Percentiles rank a stretch among this genome's conserved stretches.
Evolutionary conservation across 208 protist species (phyloP).

Genomic region (Tritrichomonas musculus): DNA sequence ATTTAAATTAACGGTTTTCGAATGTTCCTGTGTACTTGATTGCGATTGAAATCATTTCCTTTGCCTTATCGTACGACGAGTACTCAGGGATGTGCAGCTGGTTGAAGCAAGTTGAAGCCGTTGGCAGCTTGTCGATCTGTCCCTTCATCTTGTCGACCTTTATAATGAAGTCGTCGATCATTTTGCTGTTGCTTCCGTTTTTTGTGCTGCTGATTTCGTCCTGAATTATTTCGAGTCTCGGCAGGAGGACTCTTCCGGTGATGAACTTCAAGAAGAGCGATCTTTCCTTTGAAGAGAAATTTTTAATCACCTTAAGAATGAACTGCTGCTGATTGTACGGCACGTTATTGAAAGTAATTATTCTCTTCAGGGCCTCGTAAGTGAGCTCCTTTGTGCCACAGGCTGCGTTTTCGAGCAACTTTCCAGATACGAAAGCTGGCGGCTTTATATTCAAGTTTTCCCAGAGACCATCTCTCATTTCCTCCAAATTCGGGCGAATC

Average conservation of each 20-base stretch:
- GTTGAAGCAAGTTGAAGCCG: neutral
- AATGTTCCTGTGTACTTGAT: neutral
- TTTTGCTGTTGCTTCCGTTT: neutral
- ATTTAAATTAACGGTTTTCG: neutral
- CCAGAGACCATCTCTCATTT: neutral
- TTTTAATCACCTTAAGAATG: neutral
- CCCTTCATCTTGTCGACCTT: neutral
- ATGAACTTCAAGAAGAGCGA: neutral
- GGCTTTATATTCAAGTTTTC: neutral
- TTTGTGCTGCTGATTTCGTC: too few relatives aligned
- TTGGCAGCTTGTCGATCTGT: neutral
- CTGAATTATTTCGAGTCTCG: too few relatives aligned
- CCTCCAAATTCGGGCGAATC: neutral
- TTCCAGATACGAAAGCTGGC: neutral
- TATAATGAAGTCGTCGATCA: neutral
- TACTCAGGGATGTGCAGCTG: neutral
- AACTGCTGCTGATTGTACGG: neutral
- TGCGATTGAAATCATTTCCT: neutral
- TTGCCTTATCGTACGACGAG: neutral
- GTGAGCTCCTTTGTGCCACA: neutral
- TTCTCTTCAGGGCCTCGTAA: neutral
- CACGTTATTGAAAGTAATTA: neutral
- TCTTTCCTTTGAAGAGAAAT: neutral
- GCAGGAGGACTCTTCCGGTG: neutral
- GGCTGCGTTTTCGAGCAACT: neutral